Conservation (phyloP, 805 yeast species). For the Candida wancherniae region DNA sequence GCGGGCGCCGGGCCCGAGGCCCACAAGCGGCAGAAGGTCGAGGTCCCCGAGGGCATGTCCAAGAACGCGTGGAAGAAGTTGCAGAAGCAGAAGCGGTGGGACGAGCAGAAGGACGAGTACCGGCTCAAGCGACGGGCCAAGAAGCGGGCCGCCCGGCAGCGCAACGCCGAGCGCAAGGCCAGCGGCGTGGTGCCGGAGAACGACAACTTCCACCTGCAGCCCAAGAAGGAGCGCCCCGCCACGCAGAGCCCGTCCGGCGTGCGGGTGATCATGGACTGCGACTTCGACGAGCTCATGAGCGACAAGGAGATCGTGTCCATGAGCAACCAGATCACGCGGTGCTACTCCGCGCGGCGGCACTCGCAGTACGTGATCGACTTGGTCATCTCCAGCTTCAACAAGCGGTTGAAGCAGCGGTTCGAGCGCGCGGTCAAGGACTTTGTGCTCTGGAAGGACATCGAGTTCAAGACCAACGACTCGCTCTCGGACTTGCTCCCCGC, state of each 20-base stretch:
- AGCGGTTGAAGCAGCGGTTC: slow-evolving; percentile 62
- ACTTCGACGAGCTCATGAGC: slow-evolving; percentile 84
- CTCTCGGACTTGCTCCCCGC: slow-evolving; percentile 27
- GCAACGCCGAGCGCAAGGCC: slow-evolving; percentile 28
- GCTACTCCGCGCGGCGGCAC: slow-evolving; percentile 73
- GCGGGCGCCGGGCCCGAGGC: too few species aligned
- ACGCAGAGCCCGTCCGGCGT: slow-evolving; percentile 48
- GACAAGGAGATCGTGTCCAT: slow-evolving; percentile 66
- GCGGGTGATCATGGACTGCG: slow-evolving; percentile 75
- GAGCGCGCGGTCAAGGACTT: slow-evolving; percentile 57
- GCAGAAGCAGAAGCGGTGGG: slow-evolving; percentile 55
- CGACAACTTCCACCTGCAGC: slow-evolving; percentile 21
- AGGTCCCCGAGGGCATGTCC: slow-evolving; percentile 81
- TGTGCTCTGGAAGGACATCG: slow-evolving; percentile 62
- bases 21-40: slow-evolving; percentile 16
- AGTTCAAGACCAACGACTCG: slow-evolving; percentile 37
- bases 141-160: slow-evolving; percentile 27
- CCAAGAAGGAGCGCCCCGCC: slow-evolving; percentile 30
- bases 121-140: slow-evolving; percentile 52
- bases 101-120: slow-evolving; percentile 59
- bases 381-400: slow-evolving; percentile 59
- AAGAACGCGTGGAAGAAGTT: slow-evolving; percentile 78
- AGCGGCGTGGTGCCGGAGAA: slow-evolving; percentile 7
- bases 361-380: slow-evolving; percentile 56
- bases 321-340: slow-evolving; percentile 73